Evolutionary conservation across 2,329 filamentous ascomycete species (phyloP), one percentile per base, ranked within the genome.

Genomic region (Dichotomopilus funicola): DNA sequence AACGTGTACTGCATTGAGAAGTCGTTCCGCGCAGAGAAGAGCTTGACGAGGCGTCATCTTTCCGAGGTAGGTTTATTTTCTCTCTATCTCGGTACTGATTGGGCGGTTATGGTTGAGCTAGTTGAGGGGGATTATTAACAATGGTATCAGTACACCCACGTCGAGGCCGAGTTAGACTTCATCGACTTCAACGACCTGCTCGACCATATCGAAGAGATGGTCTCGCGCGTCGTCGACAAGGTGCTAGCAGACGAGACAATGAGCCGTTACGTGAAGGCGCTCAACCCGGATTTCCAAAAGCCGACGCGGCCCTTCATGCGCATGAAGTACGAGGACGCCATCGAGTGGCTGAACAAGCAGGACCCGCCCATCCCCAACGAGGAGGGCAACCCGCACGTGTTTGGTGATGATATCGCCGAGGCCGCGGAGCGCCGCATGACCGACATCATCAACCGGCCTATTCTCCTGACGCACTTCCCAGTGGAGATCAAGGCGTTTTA

Each of bases 1-100:
- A 89, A 96, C 70, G 91, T 96, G 52, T 99, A 95, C 81, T 97
- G 92, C 70, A 92, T 99, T 66, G 91, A 96, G 73, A 96, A 96
- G 72, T 97, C 92, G 1, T 99, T 99, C 86, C 91, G 94, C 59
- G 94, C 94, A 11, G 94, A 99, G 74, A 96, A 96, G 76, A 92
- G 87, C 6, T 79, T 97, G 56, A 99, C 94, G 49, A 88, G 94
- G 59, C 89, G 94, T 67, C 94, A 99, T 71, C 75, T 99, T 66
- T 89, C 90, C 48, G 94, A 99, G 51, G 51, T 54, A 54, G 11
- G 49, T 43, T 7, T 36, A 27, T 27, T 9, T 31, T 7, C 9
- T 19, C 13, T 9, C 12, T 42, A 8, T 42, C 11, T 8, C 3
- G 6, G 40, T 8, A n/a, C 40, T 42, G 7, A n/a, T 42, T 11